phyloP scores from a whole-genome alignment of 2,329 filamentous ascomycete genomes.

The Chrysosporium queenslandicum region DNA sequence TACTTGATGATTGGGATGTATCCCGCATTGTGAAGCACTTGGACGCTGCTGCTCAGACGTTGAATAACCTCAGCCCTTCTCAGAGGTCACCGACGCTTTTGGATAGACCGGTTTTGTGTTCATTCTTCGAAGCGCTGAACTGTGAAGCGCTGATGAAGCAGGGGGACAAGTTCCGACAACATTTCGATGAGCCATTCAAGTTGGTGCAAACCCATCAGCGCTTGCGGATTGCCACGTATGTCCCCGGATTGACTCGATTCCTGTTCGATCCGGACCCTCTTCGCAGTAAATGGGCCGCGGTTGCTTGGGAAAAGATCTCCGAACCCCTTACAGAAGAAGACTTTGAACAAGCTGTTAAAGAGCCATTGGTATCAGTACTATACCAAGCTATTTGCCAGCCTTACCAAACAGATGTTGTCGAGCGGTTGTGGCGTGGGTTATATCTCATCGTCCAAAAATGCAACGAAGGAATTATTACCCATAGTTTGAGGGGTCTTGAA shows the following conservation, averaged over 20 bases:
- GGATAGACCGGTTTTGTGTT: slow-evolving; percentile 56
- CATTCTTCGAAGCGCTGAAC: slow-evolving; percentile 80
- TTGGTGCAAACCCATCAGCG: slow-evolving; percentile 67
- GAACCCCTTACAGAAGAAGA: slow-evolving; percentile 57
- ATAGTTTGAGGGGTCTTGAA: slow-evolving; percentile 69
- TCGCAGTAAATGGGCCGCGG: slow-evolving; percentile 57
- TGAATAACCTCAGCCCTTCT: slow-evolving; percentile 43
- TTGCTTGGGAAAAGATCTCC: slow-evolving; percentile 57
- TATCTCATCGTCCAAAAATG: slow-evolving; percentile 63
- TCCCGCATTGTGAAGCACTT: slow-evolving; percentile 52
- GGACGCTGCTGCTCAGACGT: slow-evolving; percentile 45
- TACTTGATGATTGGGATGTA: slow-evolving; percentile 53
- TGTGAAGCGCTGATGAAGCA: slow-evolving; percentile 64
- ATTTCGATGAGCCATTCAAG: slow-evolving; percentile 76
- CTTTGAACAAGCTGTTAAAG: slow-evolving; percentile 79
- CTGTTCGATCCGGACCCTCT: slow-evolving; percentile 62
- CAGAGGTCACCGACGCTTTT: slow-evolving; percentile 43
- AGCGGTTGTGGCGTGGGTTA: slow-evolving; percentile 70
- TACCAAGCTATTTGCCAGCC: slow-evolving; percentile 50
- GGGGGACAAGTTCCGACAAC: slow-evolving; percentile 42
- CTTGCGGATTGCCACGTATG: slow-evolving; percentile 63
- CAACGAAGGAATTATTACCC: slow-evolving; percentile 62
- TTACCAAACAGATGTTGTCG: slow-evolving; percentile 45
- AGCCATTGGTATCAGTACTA: slow-evolving; percentile 59
- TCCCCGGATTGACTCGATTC: slow-evolving; percentile 77